Evolutionary conservation across 2,329 filamentous ascomycete species (phyloP), one percentile per base, ranked within the genome.

Genomic region (Hymenoscyphus scutula): DNA sequence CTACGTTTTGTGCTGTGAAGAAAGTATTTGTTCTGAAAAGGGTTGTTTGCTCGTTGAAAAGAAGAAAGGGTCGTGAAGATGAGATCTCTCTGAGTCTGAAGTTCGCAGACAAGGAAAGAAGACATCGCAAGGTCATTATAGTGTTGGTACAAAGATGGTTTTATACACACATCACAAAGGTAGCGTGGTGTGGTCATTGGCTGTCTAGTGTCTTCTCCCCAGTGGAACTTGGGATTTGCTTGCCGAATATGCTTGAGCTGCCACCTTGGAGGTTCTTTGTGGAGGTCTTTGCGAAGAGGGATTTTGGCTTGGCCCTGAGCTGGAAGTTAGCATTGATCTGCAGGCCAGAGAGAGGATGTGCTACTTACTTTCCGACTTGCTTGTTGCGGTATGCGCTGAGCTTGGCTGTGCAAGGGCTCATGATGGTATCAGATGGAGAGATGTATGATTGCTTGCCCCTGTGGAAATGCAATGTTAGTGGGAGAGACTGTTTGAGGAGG

Each of bases 391-490:
- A 86, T 48, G 89, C 88, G 67, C 83, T 89, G 71, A 95, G 84
- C 82, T 95, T 95, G 76, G 90, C 88, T 19, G 88, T 90, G 77
- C 90, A 92, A 38, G 91, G 91, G 71, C 89, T 92, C 87, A 92
- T 90, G 80, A 96, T 93, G 77, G 86, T 87, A 77, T 96, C 91
- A n/a, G 90, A 93, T 2, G 91, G 91, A 19, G 89, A 93, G 75
- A 93, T 81, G 77, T 93, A 94, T 45, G 70, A 67, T 66, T 70
- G 68, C 51, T 73, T 66, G 62, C 63, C 68, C 58, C 73, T 75
- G 55, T 15, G 19, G 54, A 32, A 10, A 3, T 11, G 68, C 71
- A 65, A 70, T 74, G 66, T 68, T 69, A 55, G 69, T 73, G 58
- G 41, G 29, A 56, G 48, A 17, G 27, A 11, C 7, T 5, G 34